phyloP scores from a whole-genome alignment of 2,329 filamentous ascomycete genomes.

The Bisporella sp. region DNA sequence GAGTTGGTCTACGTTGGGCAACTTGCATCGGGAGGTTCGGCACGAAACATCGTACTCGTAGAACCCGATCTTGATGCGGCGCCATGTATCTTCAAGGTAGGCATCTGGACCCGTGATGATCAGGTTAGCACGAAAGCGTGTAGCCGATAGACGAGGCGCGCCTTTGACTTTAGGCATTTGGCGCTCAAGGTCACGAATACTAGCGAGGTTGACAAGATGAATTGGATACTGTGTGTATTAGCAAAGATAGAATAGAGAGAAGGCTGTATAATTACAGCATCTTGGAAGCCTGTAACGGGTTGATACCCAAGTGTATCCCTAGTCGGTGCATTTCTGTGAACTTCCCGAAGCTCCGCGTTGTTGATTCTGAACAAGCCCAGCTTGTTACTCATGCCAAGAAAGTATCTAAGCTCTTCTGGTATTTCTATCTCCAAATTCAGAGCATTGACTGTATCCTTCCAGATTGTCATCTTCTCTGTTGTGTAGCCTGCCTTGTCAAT shows the following conservation, averaged over 20 bases:
- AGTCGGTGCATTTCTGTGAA: conserved; percentile 53
- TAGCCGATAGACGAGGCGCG: conserved; percentile 47
- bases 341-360: conserved; percentile 46
- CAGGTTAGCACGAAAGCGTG: conserved; percentile 66
- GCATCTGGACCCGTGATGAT: conserved; percentile 56
- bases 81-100: conserved; percentile 68
- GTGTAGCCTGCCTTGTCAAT: conserved; percentile 52
- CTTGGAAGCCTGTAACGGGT: conserved; percentile 60
- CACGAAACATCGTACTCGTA: conserved; percentile 55
- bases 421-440: conserved; percentile 53
- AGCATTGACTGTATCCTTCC: conserved; percentile 49
- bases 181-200: conserved; percentile 29
- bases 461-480: conserved; percentile 56
- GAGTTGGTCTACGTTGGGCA: conserved; percentile 63
- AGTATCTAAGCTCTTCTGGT: conserved; percentile 54
- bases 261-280: conserved; percentile 46
- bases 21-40: conserved; percentile 61
- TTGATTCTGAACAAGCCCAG: conserved; percentile 65
- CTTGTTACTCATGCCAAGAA: conserved; percentile 59
- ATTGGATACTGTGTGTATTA: conserved; percentile 55
- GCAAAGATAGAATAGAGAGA: not conserved
- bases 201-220: conserved; percentile 53
- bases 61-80: conserved; percentile 43
- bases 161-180: conserved; percentile 44
- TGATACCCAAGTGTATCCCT: conserved; percentile 55